Evolutionary conservation across 352 stramenopile species (phyloP), one percentile per base, ranked within the genome.

Genomic region (Thalassiosira mediterranea): DNA sequence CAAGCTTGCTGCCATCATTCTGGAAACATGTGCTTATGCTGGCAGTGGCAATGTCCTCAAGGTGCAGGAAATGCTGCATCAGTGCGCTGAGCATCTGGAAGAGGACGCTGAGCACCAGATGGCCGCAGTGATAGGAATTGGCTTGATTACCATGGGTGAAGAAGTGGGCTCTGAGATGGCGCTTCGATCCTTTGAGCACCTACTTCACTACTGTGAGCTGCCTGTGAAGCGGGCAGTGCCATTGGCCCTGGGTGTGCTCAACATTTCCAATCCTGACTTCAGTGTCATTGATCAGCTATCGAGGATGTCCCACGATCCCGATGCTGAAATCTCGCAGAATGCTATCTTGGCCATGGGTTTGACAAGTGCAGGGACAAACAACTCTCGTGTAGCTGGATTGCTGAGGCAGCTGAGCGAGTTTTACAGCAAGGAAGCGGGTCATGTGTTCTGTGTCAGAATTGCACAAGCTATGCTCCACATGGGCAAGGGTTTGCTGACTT

Each of bases 121-220:
- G 74, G 96, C 97, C 31, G 97, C 97, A 7, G 96, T 98, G 11
- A 91, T 99, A 46, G 97, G 97, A 64, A 98, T 99, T 74, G 96
- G 95, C 23, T 83, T 99, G 15, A 98, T 99, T 49, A 96, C 96
- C 0, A 97, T 99, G 91, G 97, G 97, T 44, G 97, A 99, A 84
- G 96, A 94, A 70, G 95, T 92, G 5, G 89, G 89, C 28, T 94
- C 93, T 59, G 97, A 99, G 83, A 99, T 99, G 97, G 95, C 96
- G 11, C 94, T 99, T 70, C 91, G 97, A 69, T 97, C 96, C 40
- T 99, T 99, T 77, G 97, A 99, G 65, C 97, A 99, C 82, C 91
- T 99, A 72, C 91, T 99, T 31, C 97, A 99, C 84, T 99, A 99
- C 81, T 97, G 97, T 42, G 97, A 99, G 85, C 90, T 98, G 32